Evolutionary conservation across 352 stramenopile genomes (phyloP), one percentile per base, ranked within the genome.

Genomic region (Phytopythium kandeliae): DNA sequence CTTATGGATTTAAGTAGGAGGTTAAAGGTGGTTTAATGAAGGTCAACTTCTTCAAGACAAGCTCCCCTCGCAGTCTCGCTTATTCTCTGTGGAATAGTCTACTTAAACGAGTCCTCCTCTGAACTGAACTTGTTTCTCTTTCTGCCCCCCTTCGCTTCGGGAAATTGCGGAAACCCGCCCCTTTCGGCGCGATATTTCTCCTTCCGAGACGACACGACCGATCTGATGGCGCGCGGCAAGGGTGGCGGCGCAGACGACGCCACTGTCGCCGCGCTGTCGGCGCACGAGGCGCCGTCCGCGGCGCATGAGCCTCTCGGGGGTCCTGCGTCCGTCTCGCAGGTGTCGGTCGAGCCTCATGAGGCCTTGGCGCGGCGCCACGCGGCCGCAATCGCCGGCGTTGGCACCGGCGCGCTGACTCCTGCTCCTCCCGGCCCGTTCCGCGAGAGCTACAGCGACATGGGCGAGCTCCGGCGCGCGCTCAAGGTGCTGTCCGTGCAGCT

Each of bases 381-480:
- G 31, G 37, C 22, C 41, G 25, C 22, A 25, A 16, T 54, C 13
- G 4, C 22, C 1, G 17, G 28, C 9, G 30, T 17, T 15, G 35
- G 51, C 24, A 57, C 58, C 1, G 28, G 55, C 35, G 17, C 26
- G 17, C n/a, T n/a, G n/a, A n/a, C n/a, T n/a, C 4, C 47, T 11
- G 21, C 33, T 11, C 51, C 55, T 30, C 85, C 83, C 45, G 67
- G 75, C 28, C 73, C 72, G 0, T 89, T 91, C 45, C 71, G 78
- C 22, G 77, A 89, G 34, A 89, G 73, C 46, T 91, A 91, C 57
- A 62, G 50, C 37, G 70, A 84, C 62, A 91, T 91, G 80, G 70
- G 69, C 55, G 78, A 91, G 49, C 57, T 91, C 17, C 74, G 80
- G 1, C 74, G 78, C 3, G 78, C 84, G 48, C 69, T 91, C 37